phyloP scores from a whole-genome alignment of 345 rosid genomes.

The Excoecaria cochinchinensis region DNA sequence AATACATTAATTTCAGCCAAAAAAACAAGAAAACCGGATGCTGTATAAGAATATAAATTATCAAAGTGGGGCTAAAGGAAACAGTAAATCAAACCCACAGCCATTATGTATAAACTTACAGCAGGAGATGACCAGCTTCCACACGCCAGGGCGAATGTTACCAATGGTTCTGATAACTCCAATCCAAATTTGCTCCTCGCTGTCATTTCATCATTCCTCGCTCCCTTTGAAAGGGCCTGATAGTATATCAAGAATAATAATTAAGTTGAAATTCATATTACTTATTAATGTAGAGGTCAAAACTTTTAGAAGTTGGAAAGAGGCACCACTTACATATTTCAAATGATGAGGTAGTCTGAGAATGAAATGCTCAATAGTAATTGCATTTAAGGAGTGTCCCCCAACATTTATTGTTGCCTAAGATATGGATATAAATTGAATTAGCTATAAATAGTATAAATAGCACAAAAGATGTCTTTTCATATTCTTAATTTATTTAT shows the following conservation, averaged over 20 bases:
- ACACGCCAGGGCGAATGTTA: constrained; percentile 81
- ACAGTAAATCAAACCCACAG: constrained; percentile 8
- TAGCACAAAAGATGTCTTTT: not conserved
- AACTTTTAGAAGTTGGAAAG: constrained; percentile 16
- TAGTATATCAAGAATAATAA: constrained; percentile 16
- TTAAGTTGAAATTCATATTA: constrained; percentile 37
- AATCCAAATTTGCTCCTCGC: constrained; percentile 59
- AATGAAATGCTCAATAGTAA: constrained; percentile 80
- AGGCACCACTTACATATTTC: constrained; percentile 49
- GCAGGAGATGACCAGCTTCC: constrained; percentile 99
- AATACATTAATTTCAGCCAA: not conserved
- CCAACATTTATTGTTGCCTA: constrained; percentile 82
- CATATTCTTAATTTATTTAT: not conserved
- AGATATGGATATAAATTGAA: not conserved
- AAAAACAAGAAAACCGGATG: not conserved
- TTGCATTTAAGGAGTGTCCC: constrained; percentile 61
- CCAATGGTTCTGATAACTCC: constrained; percentile 81
- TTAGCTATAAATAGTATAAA: not conserved
- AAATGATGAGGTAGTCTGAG: constrained; percentile 73
- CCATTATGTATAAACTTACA: constrained; percentile 44
- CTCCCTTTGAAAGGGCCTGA: constrained; percentile 45
- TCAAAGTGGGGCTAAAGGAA: not conserved
- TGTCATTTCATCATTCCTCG: constrained; percentile 57
- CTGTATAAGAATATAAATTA: not conserved
- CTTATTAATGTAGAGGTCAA: constrained; percentile 45